Evolutionary conservation across 2,329 filamentous ascomycete genomes (phyloP).

Genomic region (Cadophora malorum): DNA sequence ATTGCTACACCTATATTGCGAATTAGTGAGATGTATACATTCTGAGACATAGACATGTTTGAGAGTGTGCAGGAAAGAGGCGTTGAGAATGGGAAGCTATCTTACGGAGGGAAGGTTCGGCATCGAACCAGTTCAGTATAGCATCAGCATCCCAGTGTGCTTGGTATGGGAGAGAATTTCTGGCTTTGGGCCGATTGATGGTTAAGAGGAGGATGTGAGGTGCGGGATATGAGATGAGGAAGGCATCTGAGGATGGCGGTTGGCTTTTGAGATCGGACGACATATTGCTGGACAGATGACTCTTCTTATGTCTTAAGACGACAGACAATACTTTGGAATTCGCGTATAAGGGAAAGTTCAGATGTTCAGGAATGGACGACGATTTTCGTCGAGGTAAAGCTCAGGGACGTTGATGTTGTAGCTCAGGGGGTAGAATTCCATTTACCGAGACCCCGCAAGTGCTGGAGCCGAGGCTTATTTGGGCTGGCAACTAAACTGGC

Average conservation of each 20-base stretch:
- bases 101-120: conserved; percentile 54
- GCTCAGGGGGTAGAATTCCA: background rate
- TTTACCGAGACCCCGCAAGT: conserved; percentile 18
- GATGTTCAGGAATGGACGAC: no score
- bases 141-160: conserved; percentile 50
- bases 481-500: background rate
- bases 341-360: no score
- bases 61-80: background rate
- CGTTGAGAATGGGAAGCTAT: no score
- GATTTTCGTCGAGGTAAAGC: no score
- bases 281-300: no score
- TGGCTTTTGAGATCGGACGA: conserved; percentile 28
- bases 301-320: no score
- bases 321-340: no score
- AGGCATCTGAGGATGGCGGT: conserved; percentile 33
- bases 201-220: conserved; percentile 64
- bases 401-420: background rate
- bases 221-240: conserved; percentile 51
- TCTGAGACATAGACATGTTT: background rate
- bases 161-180: conserved; percentile 53
- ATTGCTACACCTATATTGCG: conserved; percentile 56
- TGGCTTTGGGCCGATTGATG: conserved; percentile 58
- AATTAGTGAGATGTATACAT: background rate
- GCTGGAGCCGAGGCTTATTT: conserved; percentile 7
- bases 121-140: conserved; percentile 67